Evolutionary conservation across 2,329 filamentous ascomycete species (phyloP), one percentile per base, ranked within the genome.

Genomic region (Aureobasidium sp.): DNA sequence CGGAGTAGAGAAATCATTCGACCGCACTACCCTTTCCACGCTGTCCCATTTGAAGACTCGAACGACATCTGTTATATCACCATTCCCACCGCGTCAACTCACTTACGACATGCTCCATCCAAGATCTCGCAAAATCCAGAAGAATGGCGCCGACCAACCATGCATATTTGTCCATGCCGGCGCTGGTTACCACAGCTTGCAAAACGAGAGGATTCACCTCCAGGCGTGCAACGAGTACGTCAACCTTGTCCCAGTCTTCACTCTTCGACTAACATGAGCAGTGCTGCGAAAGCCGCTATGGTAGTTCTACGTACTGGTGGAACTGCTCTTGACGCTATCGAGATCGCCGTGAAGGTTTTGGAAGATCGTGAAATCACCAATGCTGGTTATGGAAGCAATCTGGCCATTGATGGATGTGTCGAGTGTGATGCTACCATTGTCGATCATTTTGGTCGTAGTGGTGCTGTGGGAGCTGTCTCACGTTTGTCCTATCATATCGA

Each of bases 341-440:
- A 97, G 74, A 87, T 89, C 56, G 91, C 94, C 33, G 85, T 99
- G 69, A 90, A 88, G 67, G 81, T 90, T 22, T 84, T 99, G 19
- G 94, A 99, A 75, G 90, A 99, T 72, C 87, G 89, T 62, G 91
- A 97, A 69, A 95, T 99, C 67, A 99, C 95, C 39, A 99, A 99
- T 73, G 90, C 93, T 40, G 94, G 94, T 0, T 97, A 89, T 72
- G 94, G 95, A 50, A 99, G 94, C 75, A 99, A 99, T 69, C 79
- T 99, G 27, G 87, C 90, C 48, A 89, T 96, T 65, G 88, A 97
- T 67, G 94, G 94, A 1, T 84, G 86, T 1, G 94, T 97, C 14
- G 94, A 99, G 73, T 95, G 92, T 68, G 94, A 99, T 78, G 94
- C 94, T 61, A 92, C 91, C 0, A 84, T 99, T 60, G 89, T 99